Conservation (phyloP, 176 grass and related monocot genomes). For the Dactylis glomerata region DNA sequence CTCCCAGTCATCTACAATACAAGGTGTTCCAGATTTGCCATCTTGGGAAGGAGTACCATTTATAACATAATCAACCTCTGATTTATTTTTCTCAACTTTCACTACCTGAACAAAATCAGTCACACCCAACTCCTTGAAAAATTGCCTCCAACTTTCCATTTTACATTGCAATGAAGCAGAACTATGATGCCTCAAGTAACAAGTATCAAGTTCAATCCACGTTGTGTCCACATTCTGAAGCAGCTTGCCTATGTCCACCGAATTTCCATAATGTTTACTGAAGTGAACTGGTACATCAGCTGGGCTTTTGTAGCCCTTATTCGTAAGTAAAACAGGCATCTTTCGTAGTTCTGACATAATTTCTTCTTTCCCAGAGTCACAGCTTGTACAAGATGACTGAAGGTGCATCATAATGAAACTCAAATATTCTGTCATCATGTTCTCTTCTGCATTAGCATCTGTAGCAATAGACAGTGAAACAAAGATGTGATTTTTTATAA, state of each 20-base stretch:
- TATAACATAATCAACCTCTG: not conserved
- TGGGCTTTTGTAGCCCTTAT: slow-evolving; percentile 45
- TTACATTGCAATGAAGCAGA: slow-evolving; percentile 27
- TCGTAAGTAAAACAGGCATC: slow-evolving; percentile 48
- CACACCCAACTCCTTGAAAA: slow-evolving; percentile 45
- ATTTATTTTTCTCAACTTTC: slow-evolving; percentile 22
- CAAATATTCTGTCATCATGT: slow-evolving; percentile 9
- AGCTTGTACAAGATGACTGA: not conserved
- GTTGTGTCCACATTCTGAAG: slow-evolving; percentile 26
- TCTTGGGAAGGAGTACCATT: not conserved
- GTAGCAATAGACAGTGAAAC: not conserved
- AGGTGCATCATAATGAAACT: slow-evolving; percentile 10
- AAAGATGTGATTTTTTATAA: slow-evolving; percentile 10
- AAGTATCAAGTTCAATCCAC: slow-evolving; percentile 18
- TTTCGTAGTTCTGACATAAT: slow-evolving; percentile 33
- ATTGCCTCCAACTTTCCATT: slow-evolving; percentile 43
- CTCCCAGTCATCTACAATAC: slow-evolving; percentile 56
- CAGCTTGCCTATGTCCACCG: slow-evolving; percentile 43
- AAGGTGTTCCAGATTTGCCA: slow-evolving; percentile 1
- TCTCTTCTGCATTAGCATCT: not conserved
- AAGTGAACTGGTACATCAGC: slow-evolving; percentile 52
- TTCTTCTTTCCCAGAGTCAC: not conserved
- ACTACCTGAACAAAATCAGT: slow-evolving; percentile 65
- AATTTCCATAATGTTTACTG: slow-evolving; percentile 56
- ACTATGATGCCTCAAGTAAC: slow-evolving; percentile 55